Conservation (phyloP, 2,329 filamentous ascomycete species). For the Phaeosphaeriaceae sp. region DNA sequence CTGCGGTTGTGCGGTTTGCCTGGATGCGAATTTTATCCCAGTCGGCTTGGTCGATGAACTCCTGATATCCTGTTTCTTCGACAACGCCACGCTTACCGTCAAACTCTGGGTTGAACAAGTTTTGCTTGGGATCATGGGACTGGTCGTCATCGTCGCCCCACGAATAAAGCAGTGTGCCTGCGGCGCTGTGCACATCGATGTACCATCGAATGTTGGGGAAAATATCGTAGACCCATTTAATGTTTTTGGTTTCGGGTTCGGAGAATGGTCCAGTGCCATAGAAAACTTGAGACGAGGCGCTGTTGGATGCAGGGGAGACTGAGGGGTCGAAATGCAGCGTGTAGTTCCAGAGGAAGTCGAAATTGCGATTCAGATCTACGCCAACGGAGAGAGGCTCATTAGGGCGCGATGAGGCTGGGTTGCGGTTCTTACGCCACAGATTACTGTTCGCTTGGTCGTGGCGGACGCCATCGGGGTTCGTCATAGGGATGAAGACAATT, state of each 20-base stretch:
- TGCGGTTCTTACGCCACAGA: constrained; percentile 49
- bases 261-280: constrained; percentile 61
- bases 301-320: constrained; percentile 49
- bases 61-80: constrained; percentile 58
- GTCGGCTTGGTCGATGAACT: constrained; percentile 47
- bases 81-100: constrained; percentile 59
- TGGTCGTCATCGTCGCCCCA: constrained; percentile 66
- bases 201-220: constrained; percentile 62
- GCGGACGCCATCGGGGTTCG: constrained; percentile 40
- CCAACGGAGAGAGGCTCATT: constrained; percentile 25
- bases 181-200: constrained; percentile 64
- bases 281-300: constrained; percentile 56
- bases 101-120: constrained; percentile 59
- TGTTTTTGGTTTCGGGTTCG: constrained; percentile 62
- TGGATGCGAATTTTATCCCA: constrained; percentile 40
- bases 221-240: constrained; percentile 60
- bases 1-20: constrained; percentile 41
- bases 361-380: constrained; percentile 44
- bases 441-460: constrained; percentile 39
- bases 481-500: constrained; percentile 56
- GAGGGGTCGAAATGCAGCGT: constrained; percentile 53
- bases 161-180: constrained; percentile 61
- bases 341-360: constrained; percentile 65
- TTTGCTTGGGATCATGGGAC: constrained; percentile 54
- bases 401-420: constrained; percentile 40